A percentile compares a stretch with the other conserved stretches of the same genome.
Conservation (phyloP, 169 alveolate species). For the Toxoplasma gondii region DNA sequence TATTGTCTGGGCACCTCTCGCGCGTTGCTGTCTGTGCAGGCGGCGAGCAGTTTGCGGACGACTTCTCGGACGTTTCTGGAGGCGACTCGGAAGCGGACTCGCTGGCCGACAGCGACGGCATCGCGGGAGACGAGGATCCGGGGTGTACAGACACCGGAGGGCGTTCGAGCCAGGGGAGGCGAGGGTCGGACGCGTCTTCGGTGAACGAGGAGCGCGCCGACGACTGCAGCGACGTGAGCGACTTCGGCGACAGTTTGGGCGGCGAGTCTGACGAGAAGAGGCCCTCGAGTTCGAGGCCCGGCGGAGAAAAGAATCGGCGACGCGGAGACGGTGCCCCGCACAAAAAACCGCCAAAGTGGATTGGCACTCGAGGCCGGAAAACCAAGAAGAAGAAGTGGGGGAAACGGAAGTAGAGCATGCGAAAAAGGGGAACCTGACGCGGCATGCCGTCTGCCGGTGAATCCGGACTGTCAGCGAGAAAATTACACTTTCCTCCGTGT, state of each 20-base stretch:
- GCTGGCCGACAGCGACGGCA: background rate
- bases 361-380: background rate
- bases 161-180: background rate
- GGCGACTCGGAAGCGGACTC: background rate
- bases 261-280: background rate
- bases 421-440: background rate
- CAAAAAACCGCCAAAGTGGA: background rate
- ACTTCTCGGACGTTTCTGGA: background rate
- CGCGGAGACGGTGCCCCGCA: background rate
- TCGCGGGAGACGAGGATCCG: background rate
- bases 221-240: background rate
- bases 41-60: background rate
- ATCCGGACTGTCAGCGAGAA: no score
- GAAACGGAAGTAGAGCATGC: background rate
- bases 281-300: background rate
- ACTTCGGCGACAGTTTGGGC: background rate
- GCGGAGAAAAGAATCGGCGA: background rate
- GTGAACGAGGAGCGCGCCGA: no score
- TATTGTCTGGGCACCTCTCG: background rate
- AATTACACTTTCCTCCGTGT: no score
- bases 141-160: background rate
- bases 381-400: background rate
- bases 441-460: no score
- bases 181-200: background rate
- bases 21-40: background rate